Conservation (phyloP, 352 stramenopile species). For the Globisporangium canariense region DNA sequence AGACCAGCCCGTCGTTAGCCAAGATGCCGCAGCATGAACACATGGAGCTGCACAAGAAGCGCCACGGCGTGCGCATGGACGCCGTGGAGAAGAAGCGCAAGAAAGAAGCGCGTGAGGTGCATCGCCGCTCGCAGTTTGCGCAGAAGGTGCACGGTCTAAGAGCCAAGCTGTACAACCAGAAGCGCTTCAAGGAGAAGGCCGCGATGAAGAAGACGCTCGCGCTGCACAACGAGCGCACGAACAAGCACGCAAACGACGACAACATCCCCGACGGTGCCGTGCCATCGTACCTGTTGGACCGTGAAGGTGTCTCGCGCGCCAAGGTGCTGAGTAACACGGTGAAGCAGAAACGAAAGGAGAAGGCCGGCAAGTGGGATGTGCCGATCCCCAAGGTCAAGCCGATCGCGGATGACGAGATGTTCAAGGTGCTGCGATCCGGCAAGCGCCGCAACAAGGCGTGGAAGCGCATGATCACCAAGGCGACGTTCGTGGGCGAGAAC, state of each 20-base stretch:
- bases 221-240: constrained; percentile 98
- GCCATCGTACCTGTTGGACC: constrained; percentile 98
- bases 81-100: constrained; percentile 96
- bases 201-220: constrained; percentile 99
- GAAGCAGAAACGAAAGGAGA: constrained; percentile 99
- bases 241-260: constrained; percentile 99
- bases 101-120: constrained; percentile 97
- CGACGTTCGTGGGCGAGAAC: constrained; percentile 98
- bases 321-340: constrained; percentile 99
- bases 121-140: constrained; percentile 96
- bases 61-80: constrained; percentile 98
- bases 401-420: constrained; percentile 99
- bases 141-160: constrained; percentile 98
- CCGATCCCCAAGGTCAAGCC: constrained; percentile 88
- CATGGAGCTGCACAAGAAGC: constrained; percentile 99
- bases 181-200: constrained; percentile 99
- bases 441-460: constrained; percentile 94
- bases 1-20: background rate
- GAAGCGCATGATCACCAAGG: constrained; percentile 93
- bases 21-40: constrained; percentile 99
- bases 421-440: constrained; percentile 97
- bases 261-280: constrained; percentile 95
- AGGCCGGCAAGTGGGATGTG: constrained; percentile 99
- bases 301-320: constrained; percentile 96
- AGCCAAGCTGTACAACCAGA: constrained; percentile 99